Base-by-base conservation (phyloP, 1,284 basidiomycete species). In the Ceratobasidium sp. region DNA sequence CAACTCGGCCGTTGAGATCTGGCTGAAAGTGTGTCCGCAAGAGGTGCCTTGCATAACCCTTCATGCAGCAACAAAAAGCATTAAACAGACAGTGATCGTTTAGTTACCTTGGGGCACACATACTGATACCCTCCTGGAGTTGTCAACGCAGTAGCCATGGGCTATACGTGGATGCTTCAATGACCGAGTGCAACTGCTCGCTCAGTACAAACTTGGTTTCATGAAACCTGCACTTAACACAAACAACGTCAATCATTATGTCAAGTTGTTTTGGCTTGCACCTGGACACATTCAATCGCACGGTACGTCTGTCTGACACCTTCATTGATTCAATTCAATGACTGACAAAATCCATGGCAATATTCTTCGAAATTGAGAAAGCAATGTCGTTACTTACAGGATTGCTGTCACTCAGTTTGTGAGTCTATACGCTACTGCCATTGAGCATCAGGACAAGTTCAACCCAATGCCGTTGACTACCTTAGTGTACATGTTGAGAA, bases 91-190 rank as follows among this genome's bases (percentile, higher is more conserved):
- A 9, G 51, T 53, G n/a, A 53, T 15, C 24, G 22, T 22, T 22
- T 27, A 24, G 15, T 9, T 53, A 53, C 9, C 11, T 17, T 17
- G 19, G 4, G 4, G 36, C 11, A 41, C 11, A 4, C 36, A 53
- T 53, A 27, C 51, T 53, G 11, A 22, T 9, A n/a, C 24, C 1
- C 11, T n/a, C 19, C 11, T 22, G 11, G 11, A 53, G 51, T 53
- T 15, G 51, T 53, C 24, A 53, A 53, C 24, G 27, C n/a, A 15
- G 1, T 53, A 22, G 51, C 51, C 8, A 53, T 22, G 3, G 51
- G 51, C 22, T n/a, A n/a, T n/a, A n/a, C 51, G n/a, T 8, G 51
- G 51, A 11, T 22, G 51, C 51, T 53, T 53, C n/a, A 53, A 53
- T 9, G 51, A 53, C 8, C n/a, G 19, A 2, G n/a, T 53, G 27